phyloP scores from a whole-genome alignment of 768 basidiomycete species.

The Arthromyces matolae region DNA sequence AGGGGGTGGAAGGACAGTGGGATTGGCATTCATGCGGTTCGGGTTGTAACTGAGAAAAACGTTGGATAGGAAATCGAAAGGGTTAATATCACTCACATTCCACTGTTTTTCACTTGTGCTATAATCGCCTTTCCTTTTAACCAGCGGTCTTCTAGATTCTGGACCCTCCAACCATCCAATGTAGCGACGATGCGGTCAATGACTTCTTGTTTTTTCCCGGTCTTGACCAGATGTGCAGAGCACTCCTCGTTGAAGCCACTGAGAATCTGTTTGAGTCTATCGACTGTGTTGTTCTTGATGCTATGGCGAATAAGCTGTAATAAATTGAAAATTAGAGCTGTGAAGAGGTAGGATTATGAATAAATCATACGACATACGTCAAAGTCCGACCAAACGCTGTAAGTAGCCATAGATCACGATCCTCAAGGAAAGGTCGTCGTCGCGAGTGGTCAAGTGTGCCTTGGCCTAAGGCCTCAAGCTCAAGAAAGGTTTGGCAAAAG shows the following conservation, averaged over 20 bases:
- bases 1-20: slow-evolving; percentile 17
- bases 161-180: slow-evolving; percentile 58
- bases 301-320: slow-evolving; percentile 68
- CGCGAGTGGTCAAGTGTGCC: not conserved
- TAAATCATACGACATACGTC: slow-evolving; percentile 46
- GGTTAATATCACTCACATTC: slow-evolving; percentile 50
- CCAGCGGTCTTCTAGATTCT: slow-evolving; percentile 62
- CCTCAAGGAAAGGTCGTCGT: not conserved
- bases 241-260: slow-evolving; percentile 78
- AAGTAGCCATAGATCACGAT: slow-evolving; percentile 49
- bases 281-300: slow-evolving; percentile 78
- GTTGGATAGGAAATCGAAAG: not conserved
- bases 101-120: slow-evolving; percentile 58
- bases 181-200: slow-evolving; percentile 67
- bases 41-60: slow-evolving; percentile 17
- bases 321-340: slow-evolving; percentile 11
- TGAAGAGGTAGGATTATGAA: slow-evolving; percentile 12
- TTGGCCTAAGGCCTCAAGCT: not conserved
- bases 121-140: slow-evolving; percentile 64
- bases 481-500: slow-evolving; percentile 8
- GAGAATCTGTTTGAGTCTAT: slow-evolving; percentile 80
- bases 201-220: slow-evolving; percentile 85
- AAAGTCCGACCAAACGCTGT: slow-evolving; percentile 67
- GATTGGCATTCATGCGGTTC: slow-evolving; percentile 14
- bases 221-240: slow-evolving; percentile 58